These are phyloP conservation scores for Erodium trifolium DNA, from an alignment of 441 rosid genomes.

Conservation along the genomic window DNA sequence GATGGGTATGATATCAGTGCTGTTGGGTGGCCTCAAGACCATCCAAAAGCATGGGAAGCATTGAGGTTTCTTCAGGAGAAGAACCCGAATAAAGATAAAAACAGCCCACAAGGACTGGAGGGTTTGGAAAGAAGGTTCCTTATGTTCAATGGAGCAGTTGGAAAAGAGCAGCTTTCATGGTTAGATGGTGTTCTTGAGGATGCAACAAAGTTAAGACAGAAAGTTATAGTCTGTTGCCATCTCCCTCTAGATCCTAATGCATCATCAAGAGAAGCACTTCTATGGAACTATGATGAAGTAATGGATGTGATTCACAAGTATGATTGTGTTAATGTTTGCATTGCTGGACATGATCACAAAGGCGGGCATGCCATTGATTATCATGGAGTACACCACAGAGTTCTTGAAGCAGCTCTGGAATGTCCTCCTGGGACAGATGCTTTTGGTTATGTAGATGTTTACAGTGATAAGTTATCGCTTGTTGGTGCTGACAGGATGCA, in stretches of 20 bases:
- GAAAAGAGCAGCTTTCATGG: conserved; percentile 73
- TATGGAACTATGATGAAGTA: conserved; percentile 82
- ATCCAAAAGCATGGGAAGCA: conserved; percentile 65
- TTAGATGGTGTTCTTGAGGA: conserved; percentile 56
- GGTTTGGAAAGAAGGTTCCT: conserved; percentile 71
- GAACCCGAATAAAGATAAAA: conserved; percentile 72
- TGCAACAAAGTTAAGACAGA: conserved; percentile 55
- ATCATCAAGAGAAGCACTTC: conserved; percentile 42
- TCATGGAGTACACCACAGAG: conserved; percentile 71
- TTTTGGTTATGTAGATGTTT: conserved; percentile 62
- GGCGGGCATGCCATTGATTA: conserved; percentile 72
- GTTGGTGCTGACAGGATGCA: conserved; percentile 52
- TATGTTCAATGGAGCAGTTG: conserved; percentile 85
- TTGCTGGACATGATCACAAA: conserved; percentile 74
- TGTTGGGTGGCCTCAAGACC: conserved; percentile 69
- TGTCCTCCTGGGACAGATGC: conserved; percentile 84
- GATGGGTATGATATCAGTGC: conserved; percentile 87
- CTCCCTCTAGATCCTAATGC: conserved; percentile 62
- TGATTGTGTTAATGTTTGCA: conserved; percentile 63
- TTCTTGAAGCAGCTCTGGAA: conserved; percentile 79
- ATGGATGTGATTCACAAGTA: conserved; percentile 63
- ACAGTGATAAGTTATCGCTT: conserved; percentile 51
- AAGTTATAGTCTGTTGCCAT: conserved; percentile 70
- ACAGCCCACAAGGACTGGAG: conserved; percentile 63
- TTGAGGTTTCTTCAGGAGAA: conserved; percentile 49